phyloP scores from a whole-genome alignment of 768 basidiomycete genomes.

The Chalciporus chontae region DNA sequence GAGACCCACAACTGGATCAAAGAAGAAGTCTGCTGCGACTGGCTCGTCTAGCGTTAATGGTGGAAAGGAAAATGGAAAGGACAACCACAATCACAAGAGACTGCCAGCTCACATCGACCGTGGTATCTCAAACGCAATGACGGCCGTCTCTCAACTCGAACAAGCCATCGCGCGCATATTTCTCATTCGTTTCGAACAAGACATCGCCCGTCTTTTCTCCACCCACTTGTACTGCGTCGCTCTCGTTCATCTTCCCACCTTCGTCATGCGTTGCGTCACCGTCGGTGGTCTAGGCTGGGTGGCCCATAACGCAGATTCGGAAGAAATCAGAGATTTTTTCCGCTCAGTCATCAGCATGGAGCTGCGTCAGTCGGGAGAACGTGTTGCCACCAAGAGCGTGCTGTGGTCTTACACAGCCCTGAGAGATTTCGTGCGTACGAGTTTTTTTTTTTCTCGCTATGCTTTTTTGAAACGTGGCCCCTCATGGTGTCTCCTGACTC shows the following conservation, averaged over 20 bases:
- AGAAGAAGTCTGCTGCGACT: constrained; percentile 38
- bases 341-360: constrained; percentile 70
- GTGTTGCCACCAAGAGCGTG: constrained; percentile 76
- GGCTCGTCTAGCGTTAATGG: constrained; percentile 30
- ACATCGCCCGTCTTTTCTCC: constrained; percentile 71
- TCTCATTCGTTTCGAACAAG: constrained; percentile 67
- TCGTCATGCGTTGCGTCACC: constrained; percentile 61
- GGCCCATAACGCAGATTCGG: constrained; percentile 60
- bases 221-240: constrained; percentile 64
- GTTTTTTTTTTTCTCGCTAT: background rate
- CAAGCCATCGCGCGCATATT: constrained; percentile 66
- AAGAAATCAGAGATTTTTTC: constrained; percentile 75
- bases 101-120: constrained; percentile 52
- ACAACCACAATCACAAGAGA: constrained; percentile 32
- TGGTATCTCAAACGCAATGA: constrained; percentile 51
- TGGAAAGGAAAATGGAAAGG: constrained; percentile 13
- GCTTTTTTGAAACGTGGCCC: background rate
- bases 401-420: constrained; percentile 78
- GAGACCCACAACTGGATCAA: constrained; percentile 44
- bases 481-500: no score
- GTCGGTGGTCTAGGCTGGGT: constrained; percentile 67
- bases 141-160: constrained; percentile 64
- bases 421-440: constrained; percentile 61
- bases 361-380: constrained; percentile 71
- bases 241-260: constrained; percentile 62